Conservation (phyloP, 495 filamentous ascomycete species). For the Aspergillus saccharolyticus region DNA sequence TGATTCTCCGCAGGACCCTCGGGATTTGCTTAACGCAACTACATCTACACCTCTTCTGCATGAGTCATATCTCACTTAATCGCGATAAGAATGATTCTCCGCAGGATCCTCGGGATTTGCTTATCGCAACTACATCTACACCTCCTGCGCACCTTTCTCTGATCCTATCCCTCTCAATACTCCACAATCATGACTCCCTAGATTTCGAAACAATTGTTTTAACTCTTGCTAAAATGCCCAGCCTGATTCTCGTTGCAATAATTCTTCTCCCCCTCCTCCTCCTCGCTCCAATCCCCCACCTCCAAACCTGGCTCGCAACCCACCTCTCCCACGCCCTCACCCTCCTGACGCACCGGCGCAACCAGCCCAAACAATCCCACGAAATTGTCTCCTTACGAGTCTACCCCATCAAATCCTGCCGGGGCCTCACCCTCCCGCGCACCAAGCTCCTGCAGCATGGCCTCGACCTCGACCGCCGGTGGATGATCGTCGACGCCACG, state of each 20-base stretch:
- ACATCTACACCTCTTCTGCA: background rate
- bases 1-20: background rate
- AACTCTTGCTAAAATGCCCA: background rate
- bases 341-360: slow-evolving; percentile 5
- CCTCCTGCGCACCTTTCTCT: background rate
- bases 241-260: background rate
- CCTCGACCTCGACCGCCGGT: slow-evolving; percentile 71
- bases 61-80: background rate
- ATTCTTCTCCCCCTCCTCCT: background rate
- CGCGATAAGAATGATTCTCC: background rate
- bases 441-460: slow-evolving; percentile 65
- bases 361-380: slow-evolving; percentile 10
- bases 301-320: too few relatives aligned
- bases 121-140: background rate
- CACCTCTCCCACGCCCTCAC: background rate
- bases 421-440: slow-evolving; percentile 64
- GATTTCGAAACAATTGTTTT: background rate
- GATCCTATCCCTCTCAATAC: background rate
- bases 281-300: too few relatives aligned
- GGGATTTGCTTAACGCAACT: background rate
- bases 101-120: background rate
- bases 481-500: slow-evolving; percentile 41
- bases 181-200: background rate
- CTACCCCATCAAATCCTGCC: slow-evolving; percentile 88
- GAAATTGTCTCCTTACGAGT: slow-evolving; percentile 56